Percentiles rank a stretch among this genome's conserved stretches.
Evolutionary conservation across 2,329 filamentous ascomycete genomes (phyloP).

Genomic region (Pseudocercospora fijiensis): DNA sequence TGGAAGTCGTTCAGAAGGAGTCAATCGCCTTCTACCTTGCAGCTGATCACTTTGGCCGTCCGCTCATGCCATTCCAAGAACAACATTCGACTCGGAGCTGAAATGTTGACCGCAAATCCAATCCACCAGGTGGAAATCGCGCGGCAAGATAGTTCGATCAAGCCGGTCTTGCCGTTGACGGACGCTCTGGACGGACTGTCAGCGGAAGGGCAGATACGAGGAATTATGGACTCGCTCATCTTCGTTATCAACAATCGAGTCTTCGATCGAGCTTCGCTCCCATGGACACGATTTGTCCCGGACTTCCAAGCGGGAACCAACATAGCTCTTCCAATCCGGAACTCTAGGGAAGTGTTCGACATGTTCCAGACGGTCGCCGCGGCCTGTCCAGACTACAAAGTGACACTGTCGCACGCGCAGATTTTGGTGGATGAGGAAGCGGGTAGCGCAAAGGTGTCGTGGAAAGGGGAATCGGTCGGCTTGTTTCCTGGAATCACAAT

Average conservation of each 20-base stretch:
- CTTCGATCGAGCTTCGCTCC: not conserved
- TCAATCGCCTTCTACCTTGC: not conserved
- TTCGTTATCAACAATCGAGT: not conserved
- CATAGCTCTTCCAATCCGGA: not conserved
- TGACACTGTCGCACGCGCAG: not conserved
- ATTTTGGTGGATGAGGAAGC: not conserved
- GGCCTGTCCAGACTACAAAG: not conserved
- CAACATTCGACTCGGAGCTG: not conserved
- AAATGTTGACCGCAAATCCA: not conserved
- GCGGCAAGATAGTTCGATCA: not conserved
- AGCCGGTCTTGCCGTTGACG: not conserved
- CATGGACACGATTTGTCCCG: not conserved
- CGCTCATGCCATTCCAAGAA: not conserved
- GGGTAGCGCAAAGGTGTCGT: not conserved
- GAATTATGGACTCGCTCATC: not conserved
- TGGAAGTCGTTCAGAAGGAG: not conserved
- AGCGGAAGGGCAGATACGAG: not conserved
- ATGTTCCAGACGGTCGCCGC: not conserved
- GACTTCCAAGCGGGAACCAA: constrained; percentile 1
- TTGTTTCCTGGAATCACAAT: constrained; percentile 1
- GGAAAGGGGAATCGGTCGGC: not conserved
- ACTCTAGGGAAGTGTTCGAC: not conserved
- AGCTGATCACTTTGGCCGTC: not conserved
- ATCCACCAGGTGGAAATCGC: not conserved
- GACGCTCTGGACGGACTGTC: not conserved